Evolutionary conservation across 805 yeast species (phyloP).

Genomic region (Torulaspora gathmanii): DNA sequence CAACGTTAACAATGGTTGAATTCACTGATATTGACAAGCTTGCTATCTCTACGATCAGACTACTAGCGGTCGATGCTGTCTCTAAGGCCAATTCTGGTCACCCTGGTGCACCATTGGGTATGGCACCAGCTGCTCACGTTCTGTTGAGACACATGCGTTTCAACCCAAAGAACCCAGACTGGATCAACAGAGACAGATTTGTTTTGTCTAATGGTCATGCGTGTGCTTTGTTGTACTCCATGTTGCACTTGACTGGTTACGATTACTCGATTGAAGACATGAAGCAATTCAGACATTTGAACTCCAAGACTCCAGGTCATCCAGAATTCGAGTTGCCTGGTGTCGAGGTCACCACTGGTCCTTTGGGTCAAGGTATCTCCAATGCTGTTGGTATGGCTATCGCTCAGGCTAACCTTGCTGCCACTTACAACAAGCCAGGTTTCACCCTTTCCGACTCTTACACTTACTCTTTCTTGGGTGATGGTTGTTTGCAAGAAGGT

Average conservation of each 20-base stretch:
- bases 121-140: conserved; percentile 93
- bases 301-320: conserved; percentile 95
- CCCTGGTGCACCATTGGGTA: conserved; percentile 99
- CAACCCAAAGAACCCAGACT: conserved; percentile 86
- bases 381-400: conserved; percentile 96
- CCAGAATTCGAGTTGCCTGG: conserved; percentile 93
- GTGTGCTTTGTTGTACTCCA: conserved; percentile 78
- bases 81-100: conserved; percentile 92
- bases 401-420: conserved; percentile 89
- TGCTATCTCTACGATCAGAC: conserved; percentile 84
- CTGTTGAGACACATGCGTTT: conserved; percentile 74
- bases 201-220: conserved; percentile 96
- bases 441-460: conserved; percentile 64
- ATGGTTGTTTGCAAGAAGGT: conserved; percentile 98
- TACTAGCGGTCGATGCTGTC: conserved; percentile 82
- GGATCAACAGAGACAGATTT: conserved; percentile 95
- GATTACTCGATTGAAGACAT: conserved; percentile 72
- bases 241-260: conserved; percentile 84
- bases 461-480: conserved; percentile 84
- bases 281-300: conserved; percentile 82
- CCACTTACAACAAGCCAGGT: conserved; percentile 83
- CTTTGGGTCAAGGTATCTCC: conserved; percentile 95
- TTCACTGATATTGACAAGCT: conserved; percentile 58
- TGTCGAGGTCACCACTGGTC: conserved; percentile 97
- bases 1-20: conserved; percentile 30